Percentiles rank a stretch among this genome's conserved stretches.
Conservation (phyloP, 805 yeast species). For the Lachancea kluyveri region DNA sequence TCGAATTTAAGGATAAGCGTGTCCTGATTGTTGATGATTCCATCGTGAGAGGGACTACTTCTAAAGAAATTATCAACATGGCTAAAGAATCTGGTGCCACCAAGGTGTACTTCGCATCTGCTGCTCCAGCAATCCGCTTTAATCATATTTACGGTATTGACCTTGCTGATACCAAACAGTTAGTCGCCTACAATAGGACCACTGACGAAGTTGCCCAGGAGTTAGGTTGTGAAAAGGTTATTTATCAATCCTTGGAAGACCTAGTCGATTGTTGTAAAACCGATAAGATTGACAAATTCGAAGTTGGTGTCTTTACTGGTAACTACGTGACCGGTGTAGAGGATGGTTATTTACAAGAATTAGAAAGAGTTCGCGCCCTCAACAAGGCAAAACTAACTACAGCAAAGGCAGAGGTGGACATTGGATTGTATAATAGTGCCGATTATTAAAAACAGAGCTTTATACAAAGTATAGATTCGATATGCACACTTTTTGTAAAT, state of each 20-base stretch:
- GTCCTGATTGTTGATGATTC: conserved; percentile 95
- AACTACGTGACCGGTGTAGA: conserved; percentile 91
- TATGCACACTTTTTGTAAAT: too few species aligned
- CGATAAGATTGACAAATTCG: conserved; percentile 49
- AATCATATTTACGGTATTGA: conserved; percentile 98
- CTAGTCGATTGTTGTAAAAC: conserved; percentile 71
- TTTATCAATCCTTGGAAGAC: conserved; percentile 82
- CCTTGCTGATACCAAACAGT: conserved; percentile 88
- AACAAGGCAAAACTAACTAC: conserved; percentile 56
- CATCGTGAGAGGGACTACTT: conserved; percentile 96
- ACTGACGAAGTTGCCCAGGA: conserved; percentile 70
- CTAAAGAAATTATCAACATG: conserved; percentile 93
- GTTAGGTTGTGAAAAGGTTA: conserved; percentile 86
- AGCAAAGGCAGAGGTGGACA: conserved; percentile 73
- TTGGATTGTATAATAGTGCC: conserved; percentile 54
- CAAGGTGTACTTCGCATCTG: conserved; percentile 91
- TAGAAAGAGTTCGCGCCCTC: conserved; percentile 76
- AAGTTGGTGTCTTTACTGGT: conserved; percentile 96
- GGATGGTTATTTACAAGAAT: conserved; percentile 69
- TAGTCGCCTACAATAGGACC: conserved; percentile 78
- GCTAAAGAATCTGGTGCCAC: conserved; percentile 98
- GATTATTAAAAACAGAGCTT: conserved; percentile 37
- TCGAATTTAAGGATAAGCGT: conserved; percentile 78
- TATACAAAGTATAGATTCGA: too few species aligned
- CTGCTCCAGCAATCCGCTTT: conserved; percentile 95